These are phyloP conservation scores for Eragrostis tef DNA, from an alignment of 202 grass and related monocot genomes.

Conservation along the genomic window DNA sequence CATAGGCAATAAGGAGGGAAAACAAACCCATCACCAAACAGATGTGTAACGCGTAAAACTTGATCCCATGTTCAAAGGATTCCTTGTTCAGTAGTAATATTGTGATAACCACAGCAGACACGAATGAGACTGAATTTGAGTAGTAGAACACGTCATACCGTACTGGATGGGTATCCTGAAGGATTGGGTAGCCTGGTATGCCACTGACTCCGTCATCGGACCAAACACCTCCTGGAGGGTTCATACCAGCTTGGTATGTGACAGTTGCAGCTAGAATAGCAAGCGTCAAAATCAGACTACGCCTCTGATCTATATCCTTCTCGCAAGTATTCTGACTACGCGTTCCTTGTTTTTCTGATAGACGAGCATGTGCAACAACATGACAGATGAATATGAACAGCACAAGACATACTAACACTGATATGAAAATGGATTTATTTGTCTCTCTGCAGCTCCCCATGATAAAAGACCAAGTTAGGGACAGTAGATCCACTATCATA, in stretches of 20 bases:
- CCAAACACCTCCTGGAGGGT: conserved; percentile 65
- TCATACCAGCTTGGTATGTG: conserved; percentile 72
- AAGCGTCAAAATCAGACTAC: conserved; percentile 52
- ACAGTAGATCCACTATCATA: conserved; percentile 61
- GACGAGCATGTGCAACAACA: no score
- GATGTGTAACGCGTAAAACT: conserved; percentile 42
- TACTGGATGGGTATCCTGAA: conserved; percentile 32
- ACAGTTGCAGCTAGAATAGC: conserved; percentile 57
- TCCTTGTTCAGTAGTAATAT: conserved; percentile 58
- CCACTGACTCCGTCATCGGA: conserved; percentile 34
- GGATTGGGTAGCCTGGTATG: conserved; percentile 46
- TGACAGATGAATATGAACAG: conserved; percentile 32
- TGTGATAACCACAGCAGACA: conserved; percentile 57
- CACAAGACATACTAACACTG: conserved; percentile 40
- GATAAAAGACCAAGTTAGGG: conserved; percentile 54
- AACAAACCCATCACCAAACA: conserved; percentile 51
- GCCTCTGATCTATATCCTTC: conserved; percentile 41
- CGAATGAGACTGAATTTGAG: conserved; percentile 59
- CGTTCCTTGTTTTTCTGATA: no score
- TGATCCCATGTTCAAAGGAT: conserved; percentile 37
- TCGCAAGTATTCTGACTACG: not conserved
- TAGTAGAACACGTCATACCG: conserved; percentile 61
- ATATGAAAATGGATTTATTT: conserved; percentile 41
- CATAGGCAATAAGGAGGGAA: conserved; percentile 50
- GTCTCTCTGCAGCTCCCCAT: conserved; percentile 52